phyloP scores from a whole-genome alignment of 2,329 filamentous ascomycete genomes.

The Sphaceloma murrayae region DNA sequence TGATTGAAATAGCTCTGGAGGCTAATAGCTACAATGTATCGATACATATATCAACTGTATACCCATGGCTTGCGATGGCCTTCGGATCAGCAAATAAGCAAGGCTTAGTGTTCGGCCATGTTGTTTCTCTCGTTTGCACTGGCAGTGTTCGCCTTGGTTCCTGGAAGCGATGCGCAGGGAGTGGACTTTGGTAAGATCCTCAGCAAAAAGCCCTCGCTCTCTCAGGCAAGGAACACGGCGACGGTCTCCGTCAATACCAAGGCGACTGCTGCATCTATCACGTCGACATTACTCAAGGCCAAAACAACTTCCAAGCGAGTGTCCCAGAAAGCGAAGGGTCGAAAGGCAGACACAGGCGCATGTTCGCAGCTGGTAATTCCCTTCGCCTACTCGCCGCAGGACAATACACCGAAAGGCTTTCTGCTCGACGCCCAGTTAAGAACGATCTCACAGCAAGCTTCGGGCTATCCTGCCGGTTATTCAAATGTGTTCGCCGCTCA shows the following conservation, averaged over 20 bases:
- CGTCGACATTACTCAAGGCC: background rate
- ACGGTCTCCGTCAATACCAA: background rate
- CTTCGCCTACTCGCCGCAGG: background rate
- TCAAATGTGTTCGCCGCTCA: conserved; percentile 18
- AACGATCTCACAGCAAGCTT: conserved; percentile 4
- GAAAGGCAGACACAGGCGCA: background rate
- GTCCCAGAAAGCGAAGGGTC: background rate
- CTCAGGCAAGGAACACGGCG: background rate
- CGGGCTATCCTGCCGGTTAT: conserved; percentile 16
- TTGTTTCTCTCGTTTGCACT: background rate
- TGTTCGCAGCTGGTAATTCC: background rate
- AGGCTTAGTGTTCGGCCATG: background rate
- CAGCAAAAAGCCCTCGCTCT: background rate
- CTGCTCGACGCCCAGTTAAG: conserved; percentile 10
- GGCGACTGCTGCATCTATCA: background rate
- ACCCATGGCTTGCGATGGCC: too few relatives aligned
- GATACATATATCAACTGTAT: too few relatives aligned
- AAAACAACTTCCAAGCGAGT: background rate
- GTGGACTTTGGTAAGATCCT: background rate
- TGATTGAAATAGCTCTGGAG: too few relatives aligned
- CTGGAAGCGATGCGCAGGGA: background rate
- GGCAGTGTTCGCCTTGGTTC: background rate
- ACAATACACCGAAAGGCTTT: conserved; percentile 7
- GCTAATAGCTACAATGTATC: too few relatives aligned
- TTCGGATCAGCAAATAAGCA: too few relatives aligned